These are phyloP conservation scores for Dichotomopilus funicola DNA, from an alignment of 2,329 filamentous ascomycete genomes.

Conservation along the genomic window DNA sequence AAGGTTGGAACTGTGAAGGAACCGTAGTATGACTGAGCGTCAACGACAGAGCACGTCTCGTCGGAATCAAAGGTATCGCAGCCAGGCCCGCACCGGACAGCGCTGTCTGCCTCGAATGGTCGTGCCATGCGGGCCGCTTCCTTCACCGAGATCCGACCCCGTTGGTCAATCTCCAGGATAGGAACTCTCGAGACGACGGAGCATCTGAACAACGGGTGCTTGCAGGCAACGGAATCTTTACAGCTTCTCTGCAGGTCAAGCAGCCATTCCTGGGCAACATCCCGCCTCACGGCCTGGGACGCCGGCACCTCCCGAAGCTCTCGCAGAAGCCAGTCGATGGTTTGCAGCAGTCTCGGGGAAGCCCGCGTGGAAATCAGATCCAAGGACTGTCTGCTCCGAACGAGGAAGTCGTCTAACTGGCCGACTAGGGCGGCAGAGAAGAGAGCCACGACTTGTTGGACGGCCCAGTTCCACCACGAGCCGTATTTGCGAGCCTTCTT, in stretches of 20 bases:
- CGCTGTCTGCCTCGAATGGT: background rate
- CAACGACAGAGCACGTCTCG: background rate
- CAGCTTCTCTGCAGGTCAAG: background rate
- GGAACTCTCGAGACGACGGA: slow-evolving; percentile 2
- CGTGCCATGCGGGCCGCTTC: background rate
- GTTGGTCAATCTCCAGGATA: background rate
- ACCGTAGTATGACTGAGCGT: slow-evolving; percentile 3
- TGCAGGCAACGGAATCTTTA: background rate
- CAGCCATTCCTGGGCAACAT: background rate
- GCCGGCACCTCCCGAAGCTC: background rate
- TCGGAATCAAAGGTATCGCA: background rate
- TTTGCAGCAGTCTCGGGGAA: background rate
- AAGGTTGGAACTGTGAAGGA: background rate
- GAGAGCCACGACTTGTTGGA: slow-evolving; percentile 1
- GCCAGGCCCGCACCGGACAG: background rate
- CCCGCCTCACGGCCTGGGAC: background rate
- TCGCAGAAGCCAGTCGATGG: background rate
- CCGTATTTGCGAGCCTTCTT: slow-evolving; percentile 2
- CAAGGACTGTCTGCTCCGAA: background rate
- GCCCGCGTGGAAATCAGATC: background rate
- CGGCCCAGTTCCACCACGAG: slow-evolving; percentile 10
- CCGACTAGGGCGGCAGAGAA: slow-evolving; percentile 1
- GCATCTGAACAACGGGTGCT: background rate
- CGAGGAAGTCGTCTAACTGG: background rate
- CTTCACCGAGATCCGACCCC: background rate